Conservation (phyloP, 2,329 filamentous ascomycete species). For the Magnaporthiopsis poae region DNA sequence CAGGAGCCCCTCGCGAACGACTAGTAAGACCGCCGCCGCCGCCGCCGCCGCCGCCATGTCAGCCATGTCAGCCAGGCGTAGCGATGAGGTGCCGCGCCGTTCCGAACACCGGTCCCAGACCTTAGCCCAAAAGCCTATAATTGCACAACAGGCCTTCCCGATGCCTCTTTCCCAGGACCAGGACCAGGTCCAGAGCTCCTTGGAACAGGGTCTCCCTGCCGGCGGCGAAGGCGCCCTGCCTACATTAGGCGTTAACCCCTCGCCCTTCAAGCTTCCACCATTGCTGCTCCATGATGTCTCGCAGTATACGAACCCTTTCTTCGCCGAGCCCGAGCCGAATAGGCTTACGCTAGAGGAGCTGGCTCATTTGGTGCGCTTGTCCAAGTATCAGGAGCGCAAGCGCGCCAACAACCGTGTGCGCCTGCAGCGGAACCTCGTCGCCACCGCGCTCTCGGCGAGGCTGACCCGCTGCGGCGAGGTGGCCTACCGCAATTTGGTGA, state of each 20-base stretch:
- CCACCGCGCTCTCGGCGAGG: constrained; percentile 64
- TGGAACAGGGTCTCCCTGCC: constrained; percentile 16
- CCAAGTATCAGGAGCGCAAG: constrained; percentile 74
- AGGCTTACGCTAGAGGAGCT: constrained; percentile 67
- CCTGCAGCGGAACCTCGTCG: constrained; percentile 64
- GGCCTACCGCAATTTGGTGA: constrained; percentile 64
- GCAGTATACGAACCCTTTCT: constrained; percentile 52
- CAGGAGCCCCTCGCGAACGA: constrained; percentile 39
- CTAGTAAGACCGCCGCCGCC: constrained; percentile 24
- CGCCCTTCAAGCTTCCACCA: constrained; percentile 29
- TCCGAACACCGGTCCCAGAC: constrained; percentile 27
- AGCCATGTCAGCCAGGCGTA: constrained; percentile 30
- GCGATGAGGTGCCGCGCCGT: constrained; percentile 33
- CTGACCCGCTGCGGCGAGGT: constrained; percentile 66
- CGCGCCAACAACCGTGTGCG: constrained; percentile 62
- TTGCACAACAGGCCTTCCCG: constrained; percentile 30
- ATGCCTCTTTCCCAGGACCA: background rate
- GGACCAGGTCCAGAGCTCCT: background rate
- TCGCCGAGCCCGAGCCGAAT: constrained; percentile 47
- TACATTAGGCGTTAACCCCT: constrained; percentile 32
- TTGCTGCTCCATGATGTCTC: constrained; percentile 58
- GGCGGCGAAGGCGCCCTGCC: constrained; percentile 21
- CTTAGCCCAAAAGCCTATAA: constrained; percentile 37
- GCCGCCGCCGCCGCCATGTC: constrained; percentile 20
- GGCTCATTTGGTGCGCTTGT: constrained; percentile 65